Percentiles rank a stretch among this genome's conserved stretches.
These are phyloP conservation scores for Crataegus laevigata DNA, from an alignment of 306 rosid species.

Conservation along the genomic window DNA sequence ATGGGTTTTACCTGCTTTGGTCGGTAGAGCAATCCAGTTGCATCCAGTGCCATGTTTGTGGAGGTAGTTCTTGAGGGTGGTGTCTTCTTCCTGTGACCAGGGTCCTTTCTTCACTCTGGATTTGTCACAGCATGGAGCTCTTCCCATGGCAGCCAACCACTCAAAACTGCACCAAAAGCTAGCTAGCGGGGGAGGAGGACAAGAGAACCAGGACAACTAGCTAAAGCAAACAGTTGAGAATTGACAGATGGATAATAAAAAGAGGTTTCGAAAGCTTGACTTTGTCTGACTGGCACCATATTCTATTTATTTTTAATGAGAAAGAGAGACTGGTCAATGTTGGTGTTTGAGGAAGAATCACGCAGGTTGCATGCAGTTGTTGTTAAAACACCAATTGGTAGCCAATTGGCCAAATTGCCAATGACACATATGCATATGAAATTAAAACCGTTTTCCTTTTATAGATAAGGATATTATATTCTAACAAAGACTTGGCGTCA, in stretches of 20 bases:
- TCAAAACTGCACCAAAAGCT: background rate
- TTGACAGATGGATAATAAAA: background rate
- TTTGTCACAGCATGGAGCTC: constrained; percentile 83
- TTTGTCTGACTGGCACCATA: constrained; percentile 23
- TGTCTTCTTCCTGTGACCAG: constrained; percentile 83
- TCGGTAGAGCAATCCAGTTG: constrained; percentile 58
- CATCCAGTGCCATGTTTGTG: constrained; percentile 40
- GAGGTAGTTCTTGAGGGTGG: constrained; percentile 44
- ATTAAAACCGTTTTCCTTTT: background rate
- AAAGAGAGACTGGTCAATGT: constrained; percentile 13
- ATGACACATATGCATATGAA: background rate
- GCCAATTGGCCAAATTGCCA: background rate
- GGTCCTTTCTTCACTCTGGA: constrained; percentile 67
- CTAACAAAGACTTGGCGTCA: too few relatives aligned
- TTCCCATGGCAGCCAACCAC: constrained; percentile 43
- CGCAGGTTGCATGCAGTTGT: constrained; percentile 16
- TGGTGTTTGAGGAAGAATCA: constrained; percentile 12
- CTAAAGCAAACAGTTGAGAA: background rate
- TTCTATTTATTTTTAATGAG: background rate
- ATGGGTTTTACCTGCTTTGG: constrained; percentile 48
- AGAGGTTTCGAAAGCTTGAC: constrained; percentile 28
- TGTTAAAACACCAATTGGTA: background rate
- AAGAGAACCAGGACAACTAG: background rate
- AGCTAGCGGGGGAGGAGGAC: background rate
- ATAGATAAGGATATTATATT: too few relatives aligned